phyloP scores from a whole-genome alignment of 331 rosid species.

The Saraca asoca region DNA sequence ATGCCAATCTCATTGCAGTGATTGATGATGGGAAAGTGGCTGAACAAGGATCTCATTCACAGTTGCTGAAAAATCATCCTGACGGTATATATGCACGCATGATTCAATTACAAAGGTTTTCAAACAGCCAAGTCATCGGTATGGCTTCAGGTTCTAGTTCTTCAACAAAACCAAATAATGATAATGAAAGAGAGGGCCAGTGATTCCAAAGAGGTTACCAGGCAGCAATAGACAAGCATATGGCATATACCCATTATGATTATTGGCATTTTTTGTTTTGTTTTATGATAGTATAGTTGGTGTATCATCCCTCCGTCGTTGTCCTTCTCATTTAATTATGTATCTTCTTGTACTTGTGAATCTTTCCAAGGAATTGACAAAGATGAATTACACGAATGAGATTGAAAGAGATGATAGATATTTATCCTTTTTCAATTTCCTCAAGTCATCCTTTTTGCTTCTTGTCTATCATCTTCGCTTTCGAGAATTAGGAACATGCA shows the following conservation, averaged over 20 bases:
- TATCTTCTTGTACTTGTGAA: conserved; percentile 51
- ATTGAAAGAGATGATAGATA: conserved; percentile 49
- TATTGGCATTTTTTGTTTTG: conserved; percentile 51
- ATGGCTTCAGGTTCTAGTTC: conserved; percentile 86
- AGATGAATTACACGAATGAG: conserved; percentile 44
- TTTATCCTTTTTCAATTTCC: conserved; percentile 32
- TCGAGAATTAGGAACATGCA: background rate
- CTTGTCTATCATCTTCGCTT: conserved; percentile 1
- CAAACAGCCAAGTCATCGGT: conserved; percentile 76
- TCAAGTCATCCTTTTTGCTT: conserved; percentile 8
- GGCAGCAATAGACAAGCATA: conserved; percentile 43
- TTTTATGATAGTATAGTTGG: conserved; percentile 62
- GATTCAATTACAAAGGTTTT: conserved; percentile 91
- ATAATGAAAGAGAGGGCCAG: conserved; percentile 62
- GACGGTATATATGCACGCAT: conserved; percentile 90
- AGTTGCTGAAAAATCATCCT: conserved; percentile 75
- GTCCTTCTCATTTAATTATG: conserved; percentile 35
- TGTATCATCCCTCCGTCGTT: conserved; percentile 45
- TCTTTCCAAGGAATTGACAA: conserved; percentile 47
- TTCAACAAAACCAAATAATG: conserved; percentile 61
- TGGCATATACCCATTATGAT: conserved; percentile 52
- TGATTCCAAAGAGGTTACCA: conserved; percentile 34
- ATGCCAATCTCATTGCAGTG: conserved; percentile 83
- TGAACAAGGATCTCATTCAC: conserved; percentile 96
- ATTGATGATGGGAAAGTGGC: conserved; percentile 97